A percentile compares a stretch with the other conserved stretches of the same genome.
Conservation (phyloP, 2,329 filamentous ascomycete genomes). For the Orbilia javanica region DNA sequence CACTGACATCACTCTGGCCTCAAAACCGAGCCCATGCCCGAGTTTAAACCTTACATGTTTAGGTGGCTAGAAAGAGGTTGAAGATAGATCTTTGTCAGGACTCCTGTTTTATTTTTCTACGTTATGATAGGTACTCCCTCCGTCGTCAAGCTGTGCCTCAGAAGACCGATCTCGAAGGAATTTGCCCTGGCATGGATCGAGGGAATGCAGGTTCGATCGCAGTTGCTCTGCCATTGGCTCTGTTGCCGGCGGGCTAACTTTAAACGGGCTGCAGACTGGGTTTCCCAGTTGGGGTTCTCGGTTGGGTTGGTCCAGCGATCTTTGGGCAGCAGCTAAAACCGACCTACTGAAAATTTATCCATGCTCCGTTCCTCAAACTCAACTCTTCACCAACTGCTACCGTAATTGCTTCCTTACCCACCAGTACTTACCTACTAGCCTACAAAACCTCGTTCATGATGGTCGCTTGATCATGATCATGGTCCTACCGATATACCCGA, state of each 20-base stretch:
- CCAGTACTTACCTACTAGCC: background rate
- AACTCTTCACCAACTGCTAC: background rate
- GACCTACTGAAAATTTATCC: constrained; percentile 30
- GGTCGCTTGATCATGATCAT: constrained; percentile 48
- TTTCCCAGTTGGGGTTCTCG: too few species aligned
- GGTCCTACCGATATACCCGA: constrained; percentile 12
- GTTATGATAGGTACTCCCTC: too few species aligned
- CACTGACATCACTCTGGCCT: background rate
- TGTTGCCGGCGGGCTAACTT: too few species aligned
- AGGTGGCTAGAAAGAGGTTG: too few species aligned
- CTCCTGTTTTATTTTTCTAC: too few species aligned
- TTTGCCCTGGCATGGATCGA: background rate
- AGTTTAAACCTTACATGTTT: too few species aligned
- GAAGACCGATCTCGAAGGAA: constrained; percentile 6
- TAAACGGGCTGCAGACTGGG: constrained; percentile 15
- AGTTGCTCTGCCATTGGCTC: background rate
- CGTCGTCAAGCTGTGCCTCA: too few species aligned
- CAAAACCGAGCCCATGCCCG: background rate
- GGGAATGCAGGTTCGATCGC: background rate
- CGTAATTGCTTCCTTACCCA: background rate
- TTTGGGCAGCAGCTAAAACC: background rate
- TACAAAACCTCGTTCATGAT: constrained; percentile 9
- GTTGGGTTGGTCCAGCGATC: background rate
- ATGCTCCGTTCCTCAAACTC: background rate
- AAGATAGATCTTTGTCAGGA: too few species aligned